Percentiles rank a stretch among this genome's conserved stretches.
phyloP scores from a whole-genome alignment of 257 asterid genomes.

The Forsythia suspensa region DNA sequence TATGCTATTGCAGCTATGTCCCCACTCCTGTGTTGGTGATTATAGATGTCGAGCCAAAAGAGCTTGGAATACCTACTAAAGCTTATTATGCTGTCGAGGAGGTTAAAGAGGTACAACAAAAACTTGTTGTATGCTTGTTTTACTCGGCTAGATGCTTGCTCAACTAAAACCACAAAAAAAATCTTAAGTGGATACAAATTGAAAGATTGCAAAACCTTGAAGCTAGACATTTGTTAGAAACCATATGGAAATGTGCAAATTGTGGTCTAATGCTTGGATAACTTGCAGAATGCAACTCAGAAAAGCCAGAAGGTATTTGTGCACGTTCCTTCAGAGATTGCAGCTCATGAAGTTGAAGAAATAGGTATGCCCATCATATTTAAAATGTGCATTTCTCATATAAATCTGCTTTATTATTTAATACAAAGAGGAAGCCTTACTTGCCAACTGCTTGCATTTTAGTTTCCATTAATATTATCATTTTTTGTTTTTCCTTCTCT shows the following conservation, averaged over 20 bases:
- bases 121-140: background rate
- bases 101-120: constrained; percentile 75
- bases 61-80: constrained; percentile 90
- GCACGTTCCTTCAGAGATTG: constrained; percentile 92
- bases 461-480: background rate
- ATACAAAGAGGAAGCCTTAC: constrained; percentile 3
- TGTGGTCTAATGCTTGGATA: constrained; percentile 24
- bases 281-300: constrained; percentile 87
- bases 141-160: background rate
- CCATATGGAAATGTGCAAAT: constrained; percentile 10
- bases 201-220: background rate
- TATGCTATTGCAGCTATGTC: constrained; percentile 65
- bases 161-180: background rate
- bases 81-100: constrained; percentile 98
- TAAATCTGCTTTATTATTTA: constrained; percentile 6
- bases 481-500: background rate
- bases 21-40: constrained; percentile 88
- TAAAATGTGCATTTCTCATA: constrained; percentile 2
- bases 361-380: constrained; percentile 52
- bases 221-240: constrained; percentile 3
- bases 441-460: constrained; percentile 1
- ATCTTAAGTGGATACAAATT: background rate
- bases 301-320: constrained; percentile 97
- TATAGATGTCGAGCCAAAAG: constrained; percentile 89
- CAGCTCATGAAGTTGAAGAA: constrained; percentile 99